Evolutionary conservation across 257 asterid genomes (phyloP), one percentile per base, ranked within the genome.

Genomic region (Solanum pennellii): DNA sequence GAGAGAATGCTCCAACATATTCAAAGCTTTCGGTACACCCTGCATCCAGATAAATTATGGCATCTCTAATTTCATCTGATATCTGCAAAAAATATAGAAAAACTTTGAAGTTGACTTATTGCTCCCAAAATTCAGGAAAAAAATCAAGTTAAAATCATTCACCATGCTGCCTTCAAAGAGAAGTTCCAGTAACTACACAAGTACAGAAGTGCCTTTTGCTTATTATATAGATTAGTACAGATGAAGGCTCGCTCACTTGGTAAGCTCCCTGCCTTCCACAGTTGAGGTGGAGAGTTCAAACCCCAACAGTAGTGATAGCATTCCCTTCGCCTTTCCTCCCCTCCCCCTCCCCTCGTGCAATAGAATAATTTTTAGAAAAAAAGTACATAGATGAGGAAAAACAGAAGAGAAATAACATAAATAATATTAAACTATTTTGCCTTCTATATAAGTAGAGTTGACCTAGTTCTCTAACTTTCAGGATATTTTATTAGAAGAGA

Each of bases 11-110:
- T 47, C 98, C 99, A 25, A 96, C 88, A 89, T 93, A 91, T 91
- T 96, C 96, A 91, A 95, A 96, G 92, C 98, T 93, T 91, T 96
- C 99, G 1, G 98, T 89, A 89, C 94, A 93, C 89, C 99, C 99
- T 88, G 98, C 98, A 97, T 97, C 99, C 90, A 96, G 89, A 88
- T 95, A 97, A 45, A 97, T 89, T 86, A 93, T 87, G 84, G 99
- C 93, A 90, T 92, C 98, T 86, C 90, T 92, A 83, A 97, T 93
- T 86, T 95, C 94, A 89, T 96, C 98, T 12, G 99, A 94, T 60
- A 94, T 92, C 99, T 97, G 93, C 83, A 76, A 80, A 62, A 45
- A 13, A 79, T 45, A 79, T 25, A 16, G 84, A 45, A 9, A 47
- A 79, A 27, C 25, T 15, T 79, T 79, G 47, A 15, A 79, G 18